These are phyloP conservation scores for Westerdykella sp. DNA, from an alignment of 2,329 filamentous ascomycete species.

Conservation along the genomic window DNA sequence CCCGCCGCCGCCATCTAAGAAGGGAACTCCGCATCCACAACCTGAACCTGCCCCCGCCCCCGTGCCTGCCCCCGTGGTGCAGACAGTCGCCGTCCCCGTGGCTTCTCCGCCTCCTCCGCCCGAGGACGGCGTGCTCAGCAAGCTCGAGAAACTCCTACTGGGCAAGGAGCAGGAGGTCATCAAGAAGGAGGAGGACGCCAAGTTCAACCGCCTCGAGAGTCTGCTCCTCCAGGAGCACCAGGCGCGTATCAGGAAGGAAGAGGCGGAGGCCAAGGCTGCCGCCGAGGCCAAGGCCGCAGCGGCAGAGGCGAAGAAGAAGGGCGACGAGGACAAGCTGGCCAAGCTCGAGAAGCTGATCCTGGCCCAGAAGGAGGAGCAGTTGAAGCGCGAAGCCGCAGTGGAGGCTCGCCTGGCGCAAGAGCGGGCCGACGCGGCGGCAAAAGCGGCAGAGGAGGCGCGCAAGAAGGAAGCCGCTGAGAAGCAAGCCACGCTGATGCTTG, in stretches of 20 bases:
- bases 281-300: conserved; percentile 25
- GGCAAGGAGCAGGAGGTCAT: conserved; percentile 25
- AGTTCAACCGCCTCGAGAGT: conserved; percentile 33
- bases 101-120: conserved; percentile 5
- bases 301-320: conserved; percentile 30
- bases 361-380: conserved; percentile 34
- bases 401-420: conserved; percentile 21
- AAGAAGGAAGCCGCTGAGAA: conserved; percentile 37
- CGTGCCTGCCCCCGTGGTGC: conserved; percentile 11
- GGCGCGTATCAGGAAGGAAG: conserved; percentile 33
- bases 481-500: conserved; percentile 20
- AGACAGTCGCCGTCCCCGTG: conserved; percentile 8
- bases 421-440: conserved; percentile 43
- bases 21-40: conserved; percentile 23
- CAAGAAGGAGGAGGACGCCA: conserved; percentile 30
- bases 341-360: conserved; percentile 33
- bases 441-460: conserved; percentile 45
- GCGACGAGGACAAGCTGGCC: conserved; percentile 29
- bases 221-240: conserved; percentile 33
- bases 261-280: conserved; percentile 28
- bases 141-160: conserved; percentile 25
- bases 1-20: conserved; percentile 25
- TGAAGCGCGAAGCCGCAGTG: conserved; percentile 24
- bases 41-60: conserved; percentile 16
- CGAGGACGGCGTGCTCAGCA: conserved; percentile 28